Base-by-base conservation (phyloP, 75 land plant species). In the Adiantum capillusveneris region DNA sequence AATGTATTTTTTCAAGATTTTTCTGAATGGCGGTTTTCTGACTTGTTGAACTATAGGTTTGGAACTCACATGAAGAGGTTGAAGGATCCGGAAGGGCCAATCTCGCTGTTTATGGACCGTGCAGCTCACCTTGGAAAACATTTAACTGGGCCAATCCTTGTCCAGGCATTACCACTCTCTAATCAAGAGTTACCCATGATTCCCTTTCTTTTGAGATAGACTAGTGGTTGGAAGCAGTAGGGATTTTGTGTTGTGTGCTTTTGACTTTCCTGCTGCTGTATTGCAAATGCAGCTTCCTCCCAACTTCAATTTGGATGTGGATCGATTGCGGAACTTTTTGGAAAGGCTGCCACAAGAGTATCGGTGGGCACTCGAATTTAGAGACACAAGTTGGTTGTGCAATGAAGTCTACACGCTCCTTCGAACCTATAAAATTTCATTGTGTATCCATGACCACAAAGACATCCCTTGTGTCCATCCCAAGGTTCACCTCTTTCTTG, bases 211-310 rank as follows among this genome's bases (percentile, higher is more conserved):
- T n/a, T n/a, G n/a, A n/a, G n/a, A n/a, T n/a, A n/a, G n/a, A n/a
- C n/a, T n/a, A n/a, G n/a, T n/a, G n/a, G n/a, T n/a, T n/a, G n/a
- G n/a, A n/a, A n/a, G n/a, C n/a, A n/a, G n/a, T n/a, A n/a, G n/a
- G n/a, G n/a, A n/a, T n/a, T n/a, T n/a, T n/a, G n/a, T n/a, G n/a
- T n/a, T n/a, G n/a, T n/a, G n/a, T n/a, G n/a, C n/a, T n/a, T n/a
- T n/a, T n/a, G n/a, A n/a, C n/a, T n/a, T n/a, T n/a, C n/a, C n/a
- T n/a, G n/a, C n/a, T n/a, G n/a, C n/a, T n/a, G n/a, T n/a, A n/a
- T n/a, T n/a, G n/a, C n/a, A n/a, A n/a, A 34, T 46, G 6, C 62
- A 71, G 74, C 67, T 71, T 29, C 74, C 74, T 37, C 69, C 74
- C 1, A 71, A 65, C 27, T 71, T 71, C 50, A 39, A 71, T 27